phyloP scores from a whole-genome alignment of 192 early-diverging fungal species.

The Coemansia sp. region DNA sequence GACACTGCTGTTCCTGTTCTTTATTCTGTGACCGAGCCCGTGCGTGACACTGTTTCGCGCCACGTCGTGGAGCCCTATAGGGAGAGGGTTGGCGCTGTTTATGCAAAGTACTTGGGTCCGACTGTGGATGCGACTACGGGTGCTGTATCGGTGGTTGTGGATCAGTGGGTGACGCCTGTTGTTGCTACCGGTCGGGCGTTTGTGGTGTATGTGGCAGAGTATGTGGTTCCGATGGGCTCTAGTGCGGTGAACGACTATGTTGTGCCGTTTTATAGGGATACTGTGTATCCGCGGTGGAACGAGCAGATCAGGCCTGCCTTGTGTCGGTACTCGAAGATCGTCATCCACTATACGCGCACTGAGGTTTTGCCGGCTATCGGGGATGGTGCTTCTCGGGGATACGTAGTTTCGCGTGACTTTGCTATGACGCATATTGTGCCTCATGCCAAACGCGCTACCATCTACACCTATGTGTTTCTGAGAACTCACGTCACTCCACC shows the following conservation, averaged over 20 bases:
- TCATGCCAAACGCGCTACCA: conserved; percentile 22
- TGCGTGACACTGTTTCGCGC: conserved; percentile 26
- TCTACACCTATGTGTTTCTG: conserved; percentile 20
- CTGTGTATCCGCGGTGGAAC: conserved; percentile 44
- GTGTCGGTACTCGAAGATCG: conserved; percentile 26
- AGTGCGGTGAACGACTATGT: conserved; percentile 31
- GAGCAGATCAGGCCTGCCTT: conserved; percentile 42
- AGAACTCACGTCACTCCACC: conserved; percentile 31
- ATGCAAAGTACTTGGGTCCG: conserved; percentile 27
- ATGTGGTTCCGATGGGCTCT: conserved; percentile 28
- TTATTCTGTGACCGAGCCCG: conserved; percentile 22
- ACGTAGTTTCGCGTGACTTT: conserved; percentile 14
- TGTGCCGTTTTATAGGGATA: conserved; percentile 37
- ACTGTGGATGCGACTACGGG: conserved; percentile 18
- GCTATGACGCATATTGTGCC: conserved; percentile 33
- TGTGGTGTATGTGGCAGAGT: no score
- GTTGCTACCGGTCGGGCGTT: background rate
- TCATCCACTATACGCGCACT: conserved; percentile 27
- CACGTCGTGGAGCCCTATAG: conserved; percentile 18
- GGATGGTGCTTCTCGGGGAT: conserved; percentile 24
- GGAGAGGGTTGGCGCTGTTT: conserved; percentile 12
- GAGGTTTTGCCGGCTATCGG: conserved; percentile 35
- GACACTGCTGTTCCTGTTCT: conserved; percentile 31
- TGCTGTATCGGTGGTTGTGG: conserved; percentile 2
- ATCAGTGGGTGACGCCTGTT: conserved; percentile 19